These are phyloP conservation scores for Backusella circina DNA, from an alignment of 192 early-diverging fungal species.

Conservation along the genomic window DNA sequence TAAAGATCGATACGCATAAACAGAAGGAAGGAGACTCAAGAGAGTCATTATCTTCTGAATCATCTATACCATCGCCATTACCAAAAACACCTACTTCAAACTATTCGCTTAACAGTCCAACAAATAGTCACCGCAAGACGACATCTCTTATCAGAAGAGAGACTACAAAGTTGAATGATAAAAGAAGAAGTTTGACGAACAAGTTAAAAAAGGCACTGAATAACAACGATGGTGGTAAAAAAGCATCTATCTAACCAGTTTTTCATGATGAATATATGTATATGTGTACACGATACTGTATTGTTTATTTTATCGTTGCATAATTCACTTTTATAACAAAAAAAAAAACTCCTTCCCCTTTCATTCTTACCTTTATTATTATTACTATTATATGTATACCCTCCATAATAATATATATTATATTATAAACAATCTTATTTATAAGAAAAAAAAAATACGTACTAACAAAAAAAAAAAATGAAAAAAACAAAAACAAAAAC, in stretches of 20 bases:
- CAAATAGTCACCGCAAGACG: neutral
- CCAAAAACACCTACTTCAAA: neutral
- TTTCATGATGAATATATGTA: neutral
- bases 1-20: neutral
- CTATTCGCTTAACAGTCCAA: neutral
- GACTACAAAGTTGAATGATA: neutral
- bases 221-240: neutral
- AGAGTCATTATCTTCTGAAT: neutral
- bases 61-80: neutral
- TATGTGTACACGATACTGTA: neutral
- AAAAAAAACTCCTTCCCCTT: neutral
- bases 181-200: neutral
- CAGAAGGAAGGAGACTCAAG: neutral
- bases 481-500: neutral
- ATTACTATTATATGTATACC: neutral
- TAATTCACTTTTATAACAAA: neutral
- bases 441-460: neutral
- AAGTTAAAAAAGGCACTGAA: neutral
- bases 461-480: neutral
- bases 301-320: neutral
- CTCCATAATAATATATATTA: slow-evolving; percentile 1
- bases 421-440: neutral
- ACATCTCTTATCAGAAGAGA: neutral
- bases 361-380: neutral
- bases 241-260: neutral